A percentile compares a stretch with the other conserved stretches of the same genome.
These are phyloP conservation scores for Fusarium sp. DNA, from an alignment of 2,329 filamentous ascomycete species.

Conservation along the genomic window DNA sequence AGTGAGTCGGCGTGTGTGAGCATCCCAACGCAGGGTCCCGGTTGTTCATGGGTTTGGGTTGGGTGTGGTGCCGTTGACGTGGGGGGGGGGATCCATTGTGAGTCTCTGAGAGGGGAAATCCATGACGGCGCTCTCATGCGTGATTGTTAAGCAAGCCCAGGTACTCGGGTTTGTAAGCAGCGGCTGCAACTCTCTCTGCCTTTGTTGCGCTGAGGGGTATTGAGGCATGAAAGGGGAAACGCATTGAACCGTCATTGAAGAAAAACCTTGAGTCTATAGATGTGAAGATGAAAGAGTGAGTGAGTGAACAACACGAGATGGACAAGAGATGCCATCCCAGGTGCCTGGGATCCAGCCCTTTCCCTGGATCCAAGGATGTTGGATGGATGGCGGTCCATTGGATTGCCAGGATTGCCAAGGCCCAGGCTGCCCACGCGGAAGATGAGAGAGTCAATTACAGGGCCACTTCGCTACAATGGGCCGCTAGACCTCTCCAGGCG, in stretches of 20 bases:
- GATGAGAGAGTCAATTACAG: constrained; percentile 1
- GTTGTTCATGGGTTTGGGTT: constrained; percentile 12
- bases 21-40: constrained; percentile 24
- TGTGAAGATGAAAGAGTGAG: neutral
- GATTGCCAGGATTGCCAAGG: constrained; percentile 6
- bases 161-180: constrained; percentile 25
- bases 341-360: neutral
- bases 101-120: constrained; percentile 28
- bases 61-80: constrained; percentile 22
- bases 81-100: constrained; percentile 9
- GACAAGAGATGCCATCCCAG: neutral
- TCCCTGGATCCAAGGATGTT: neutral
- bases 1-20: constrained; percentile 10
- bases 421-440: constrained; percentile 14
- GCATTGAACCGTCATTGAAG: neutral
- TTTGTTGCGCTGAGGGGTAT: neutral
- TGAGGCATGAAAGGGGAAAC: constrained; percentile 4
- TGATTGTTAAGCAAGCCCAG: constrained; percentile 42
- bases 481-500: constrained; percentile 23
- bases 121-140: constrained; percentile 35
- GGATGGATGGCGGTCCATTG: neutral
- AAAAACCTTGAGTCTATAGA: neutral
- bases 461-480: constrained; percentile 8
- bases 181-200: neutral
- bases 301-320: constrained; percentile 9